phyloP scores from a whole-genome alignment of 148 eudicot genomes.

The Hydrangea macrophylla region DNA sequence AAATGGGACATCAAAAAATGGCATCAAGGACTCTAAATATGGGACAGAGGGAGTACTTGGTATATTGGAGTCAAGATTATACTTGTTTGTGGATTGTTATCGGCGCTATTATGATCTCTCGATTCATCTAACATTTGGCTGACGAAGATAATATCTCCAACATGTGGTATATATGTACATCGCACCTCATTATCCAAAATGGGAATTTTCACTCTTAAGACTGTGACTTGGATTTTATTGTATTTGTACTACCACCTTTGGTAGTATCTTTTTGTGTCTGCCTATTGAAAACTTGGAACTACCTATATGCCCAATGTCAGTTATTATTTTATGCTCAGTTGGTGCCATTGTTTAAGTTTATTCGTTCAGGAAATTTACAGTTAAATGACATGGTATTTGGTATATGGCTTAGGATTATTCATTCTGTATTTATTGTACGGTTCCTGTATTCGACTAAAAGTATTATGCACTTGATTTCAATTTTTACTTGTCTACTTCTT shows the following conservation, averaged over 20 bases:
- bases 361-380: background rate
- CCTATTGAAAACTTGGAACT: background rate
- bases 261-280: background rate
- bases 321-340: background rate
- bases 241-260: background rate
- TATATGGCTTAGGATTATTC: background rate
- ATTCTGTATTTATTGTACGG: background rate
- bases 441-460: background rate
- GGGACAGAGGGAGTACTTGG: no score
- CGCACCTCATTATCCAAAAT: background rate
- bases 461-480: background rate
- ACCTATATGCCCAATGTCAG: background rate
- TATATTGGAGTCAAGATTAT: no score
- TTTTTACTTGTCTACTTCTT: background rate
- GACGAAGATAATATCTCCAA: no score
- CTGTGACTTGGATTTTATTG: background rate
- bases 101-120: no score
- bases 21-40: no score
- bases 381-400: background rate
- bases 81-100: no score
- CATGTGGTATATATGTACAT: no score
- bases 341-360: background rate
- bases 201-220: background rate
- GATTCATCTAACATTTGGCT: no score
- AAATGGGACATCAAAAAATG: no score